A percentile compares a stretch with the other conserved stretches of the same genome.
Conservation (phyloP, 352 stramenopile species). For the Phytophthora cajani region DNA sequence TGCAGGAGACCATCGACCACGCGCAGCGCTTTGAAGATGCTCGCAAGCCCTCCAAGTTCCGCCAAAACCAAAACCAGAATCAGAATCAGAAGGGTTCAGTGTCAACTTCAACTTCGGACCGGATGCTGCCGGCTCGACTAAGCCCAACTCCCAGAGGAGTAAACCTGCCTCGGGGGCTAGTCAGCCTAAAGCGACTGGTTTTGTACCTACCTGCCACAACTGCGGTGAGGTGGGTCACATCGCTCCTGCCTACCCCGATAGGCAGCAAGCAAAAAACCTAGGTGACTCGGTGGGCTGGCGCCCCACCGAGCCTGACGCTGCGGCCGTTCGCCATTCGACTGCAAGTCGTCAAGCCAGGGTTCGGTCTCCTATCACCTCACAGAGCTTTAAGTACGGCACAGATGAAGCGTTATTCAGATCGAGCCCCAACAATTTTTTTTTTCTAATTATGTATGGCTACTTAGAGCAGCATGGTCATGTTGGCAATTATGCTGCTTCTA, state of each 20-base stretch:
- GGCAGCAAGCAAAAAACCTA: slow-evolving; percentile 1
- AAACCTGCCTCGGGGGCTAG: slow-evolving; percentile 2
- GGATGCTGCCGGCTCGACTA: not conserved
- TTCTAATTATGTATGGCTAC: slow-evolving; percentile 6
- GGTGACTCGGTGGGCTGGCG: slow-evolving; percentile 1
- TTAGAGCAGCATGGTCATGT: slow-evolving; percentile 6
- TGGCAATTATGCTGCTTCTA: not conserved
- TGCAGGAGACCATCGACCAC: slow-evolving; percentile 13
- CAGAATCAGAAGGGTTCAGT: slow-evolving; percentile 1
- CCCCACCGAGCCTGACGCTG: slow-evolving; percentile 12
- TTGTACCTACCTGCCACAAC: not conserved
- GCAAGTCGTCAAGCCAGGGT: slow-evolving; percentile 3
- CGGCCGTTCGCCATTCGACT: slow-evolving; percentile 6
- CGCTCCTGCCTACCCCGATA: not conserved
- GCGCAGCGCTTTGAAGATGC: slow-evolving; percentile 14
- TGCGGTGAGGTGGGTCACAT: not conserved
- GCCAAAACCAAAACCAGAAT: not conserved
- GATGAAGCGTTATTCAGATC: slow-evolving; percentile 5
- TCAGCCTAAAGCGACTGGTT: slow-evolving; percentile 3
- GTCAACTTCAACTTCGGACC: slow-evolving; percentile 1
- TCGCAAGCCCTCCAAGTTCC: slow-evolving; percentile 1
- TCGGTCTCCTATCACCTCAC: not conserved
- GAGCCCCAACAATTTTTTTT: not conserved
- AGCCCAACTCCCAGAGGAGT: not conserved
- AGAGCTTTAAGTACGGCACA: slow-evolving; percentile 8